Base-by-base conservation (phyloP, 139 green algal species). In the Ettlia oleoabundans region DNA sequence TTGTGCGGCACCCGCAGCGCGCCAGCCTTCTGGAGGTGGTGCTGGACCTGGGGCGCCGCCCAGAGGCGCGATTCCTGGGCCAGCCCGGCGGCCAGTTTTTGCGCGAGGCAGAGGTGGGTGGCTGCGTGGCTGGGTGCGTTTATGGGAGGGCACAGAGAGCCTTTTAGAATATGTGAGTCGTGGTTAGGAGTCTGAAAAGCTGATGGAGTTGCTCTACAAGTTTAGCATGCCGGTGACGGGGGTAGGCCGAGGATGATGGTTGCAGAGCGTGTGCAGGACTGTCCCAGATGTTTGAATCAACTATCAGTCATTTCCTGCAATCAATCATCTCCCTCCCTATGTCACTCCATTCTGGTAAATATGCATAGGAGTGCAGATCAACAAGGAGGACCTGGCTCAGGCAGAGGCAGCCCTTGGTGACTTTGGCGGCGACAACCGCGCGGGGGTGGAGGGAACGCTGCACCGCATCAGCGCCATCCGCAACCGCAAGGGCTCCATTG, bases 401-500 rank as follows among this genome's bases (percentile, higher is more conserved):
- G 90, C 93, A 26, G 82, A 88, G 66, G 72, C 80, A 19, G 86
- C 88, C 3, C 82, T 97, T 22, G 94, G 94, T 30, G 86, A 93
- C n/a, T 97, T 97, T 90, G 94, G 94, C 24, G 91, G 90, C 19
- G 94, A 97, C 77, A 97, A 97, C 84, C 85, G 94, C 30, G 94
- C 94, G 40, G 93, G 93, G 1, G 89, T 97, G 28, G 81, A 89
- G 55, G 84, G 93, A 38, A 97, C 93, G 52, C 86, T 97, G 81
- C 89, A 98, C 78, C 89, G 93, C 70, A 97, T 97, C 82, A 90
- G 70, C n/a, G 88, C 90, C 73, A 95, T 99, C 42, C 87, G 93
- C 63, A 98, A 98, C 86, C 87, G 97, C 18, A 84, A 88, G 13
- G 96, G 94, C 32, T 76, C 83, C 33, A 91, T 99, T 55, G 92